These are phyloP conservation scores for Pleurotus tuber-regium DNA, from an alignment of 768 basidiomycete genomes.

Conservation along the genomic window DNA sequence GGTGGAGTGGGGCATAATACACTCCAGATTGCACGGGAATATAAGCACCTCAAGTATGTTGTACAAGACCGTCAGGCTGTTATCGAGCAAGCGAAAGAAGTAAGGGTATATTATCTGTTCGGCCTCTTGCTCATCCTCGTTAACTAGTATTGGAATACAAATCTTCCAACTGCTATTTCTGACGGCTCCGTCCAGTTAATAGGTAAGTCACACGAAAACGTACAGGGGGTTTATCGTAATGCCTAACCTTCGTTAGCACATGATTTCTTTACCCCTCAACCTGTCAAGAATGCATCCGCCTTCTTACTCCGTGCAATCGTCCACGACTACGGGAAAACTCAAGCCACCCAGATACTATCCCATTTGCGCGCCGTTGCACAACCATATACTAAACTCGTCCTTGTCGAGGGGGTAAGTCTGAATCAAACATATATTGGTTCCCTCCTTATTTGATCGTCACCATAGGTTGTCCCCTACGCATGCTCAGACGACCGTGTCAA, in stretches of 20 bases:
- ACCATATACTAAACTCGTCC: conserved; percentile 20
- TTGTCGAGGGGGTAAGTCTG: conserved; percentile 19
- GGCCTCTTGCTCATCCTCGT: too few species aligned
- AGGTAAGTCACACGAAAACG: conserved; percentile 13
- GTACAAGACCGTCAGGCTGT: conserved; percentile 32
- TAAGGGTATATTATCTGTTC: conserved; percentile 7
- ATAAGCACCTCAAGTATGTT: conserved; percentile 23
- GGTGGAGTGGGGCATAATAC: conserved; percentile 31
- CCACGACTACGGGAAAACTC: conserved; percentile 29
- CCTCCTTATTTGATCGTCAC: neutral
- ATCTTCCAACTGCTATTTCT: conserved; percentile 22
- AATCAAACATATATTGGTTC: neutral
- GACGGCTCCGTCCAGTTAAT: conserved; percentile 25
- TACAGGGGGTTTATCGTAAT: neutral
- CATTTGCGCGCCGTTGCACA: conserved; percentile 21
- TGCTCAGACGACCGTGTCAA: conserved; percentile 13
- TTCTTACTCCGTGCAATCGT: conserved; percentile 28
- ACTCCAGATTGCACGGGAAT: conserved; percentile 25
- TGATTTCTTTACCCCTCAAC: conserved; percentile 30
- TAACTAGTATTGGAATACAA: conserved; percentile 24
- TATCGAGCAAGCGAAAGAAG: conserved; percentile 23
- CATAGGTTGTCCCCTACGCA: conserved; percentile 18
- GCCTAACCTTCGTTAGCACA: conserved; percentile 15
- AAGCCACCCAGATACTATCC: conserved; percentile 23
- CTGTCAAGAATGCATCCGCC: conserved; percentile 22